A percentile compares a stretch with the other conserved stretches of the same genome.
Conservation (phyloP, 2,329 filamentous ascomycete genomes). For the Exophiala viscosa region DNA sequence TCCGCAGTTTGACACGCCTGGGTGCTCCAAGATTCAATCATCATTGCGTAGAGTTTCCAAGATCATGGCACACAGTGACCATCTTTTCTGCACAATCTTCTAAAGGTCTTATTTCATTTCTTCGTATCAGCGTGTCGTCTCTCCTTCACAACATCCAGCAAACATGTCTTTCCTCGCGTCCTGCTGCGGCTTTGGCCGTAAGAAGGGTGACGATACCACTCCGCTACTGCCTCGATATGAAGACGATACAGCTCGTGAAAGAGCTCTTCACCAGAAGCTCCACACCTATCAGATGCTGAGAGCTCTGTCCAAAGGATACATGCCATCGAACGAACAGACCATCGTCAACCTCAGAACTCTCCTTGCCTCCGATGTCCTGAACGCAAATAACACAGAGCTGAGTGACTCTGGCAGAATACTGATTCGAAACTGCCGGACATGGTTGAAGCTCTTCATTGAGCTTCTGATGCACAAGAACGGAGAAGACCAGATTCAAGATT, state of each 20-base stretch:
- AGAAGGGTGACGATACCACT: conserved; percentile 59
- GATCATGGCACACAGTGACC: too few species aligned
- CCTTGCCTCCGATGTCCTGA: conserved; percentile 72
- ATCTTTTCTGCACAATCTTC: neutral
- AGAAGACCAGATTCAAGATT: conserved; percentile 82
- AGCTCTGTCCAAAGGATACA: conserved; percentile 76
- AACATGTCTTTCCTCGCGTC: conserved; percentile 51
- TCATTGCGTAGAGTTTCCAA: neutral
- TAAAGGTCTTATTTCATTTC: neutral
- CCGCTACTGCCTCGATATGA: conserved; percentile 79
- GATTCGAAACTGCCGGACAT: conserved; percentile 67
- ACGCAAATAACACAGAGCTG: conserved; percentile 68
- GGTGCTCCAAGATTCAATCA: too few species aligned
- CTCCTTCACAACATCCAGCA: neutral
- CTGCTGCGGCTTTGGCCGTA: conserved; percentile 60
- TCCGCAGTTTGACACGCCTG: neutral
- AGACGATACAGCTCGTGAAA: conserved; percentile 75
- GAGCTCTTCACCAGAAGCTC: conserved; percentile 72
- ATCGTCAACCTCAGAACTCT: conserved; percentile 76
- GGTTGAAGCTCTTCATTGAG: conserved; percentile 76
- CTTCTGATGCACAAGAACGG: conserved; percentile 77
- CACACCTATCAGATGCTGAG: conserved; percentile 90
- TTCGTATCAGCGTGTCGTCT: too few species aligned
- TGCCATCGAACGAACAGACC: conserved; percentile 85
- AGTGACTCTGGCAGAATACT: conserved; percentile 74